Conservation (phyloP, 2,329 filamentous ascomycete species). For the Trichophyton schoenleinii region DNA sequence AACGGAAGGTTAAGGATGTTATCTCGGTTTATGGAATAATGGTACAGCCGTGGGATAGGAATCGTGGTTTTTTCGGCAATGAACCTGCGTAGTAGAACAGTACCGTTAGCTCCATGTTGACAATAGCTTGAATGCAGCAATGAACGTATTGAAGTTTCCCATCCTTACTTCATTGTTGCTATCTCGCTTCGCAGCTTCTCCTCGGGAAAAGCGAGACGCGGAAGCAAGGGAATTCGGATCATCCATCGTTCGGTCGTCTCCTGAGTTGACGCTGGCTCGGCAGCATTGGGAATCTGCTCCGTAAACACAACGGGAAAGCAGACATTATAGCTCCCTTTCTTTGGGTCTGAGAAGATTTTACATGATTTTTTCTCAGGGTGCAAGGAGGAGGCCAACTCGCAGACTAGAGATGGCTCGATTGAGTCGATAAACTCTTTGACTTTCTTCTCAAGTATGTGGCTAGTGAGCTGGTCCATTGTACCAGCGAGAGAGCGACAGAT, state of each 20-base stretch:
- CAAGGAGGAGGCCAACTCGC: slow-evolving; percentile 5
- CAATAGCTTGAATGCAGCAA: too few species aligned
- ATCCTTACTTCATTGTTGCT: slow-evolving; percentile 8
- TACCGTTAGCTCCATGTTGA: neutral
- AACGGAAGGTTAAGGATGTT: slow-evolving; percentile 9
- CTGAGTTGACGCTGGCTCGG: neutral
- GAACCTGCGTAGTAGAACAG: slow-evolving; percentile 4
- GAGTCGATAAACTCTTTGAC: slow-evolving; percentile 8
- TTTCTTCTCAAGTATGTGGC: slow-evolving; percentile 1
- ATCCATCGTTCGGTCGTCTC: slow-evolving; percentile 7
- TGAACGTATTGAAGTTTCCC: neutral
- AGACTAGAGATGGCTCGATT: slow-evolving; percentile 6
- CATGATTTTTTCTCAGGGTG: slow-evolving; percentile 9
- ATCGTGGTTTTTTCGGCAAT: slow-evolving; percentile 14
- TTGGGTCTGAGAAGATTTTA: slow-evolving; percentile 5
- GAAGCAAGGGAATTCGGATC: slow-evolving; percentile 9
- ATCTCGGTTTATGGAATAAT: slow-evolving; percentile 7
- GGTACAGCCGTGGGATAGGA: slow-evolving; percentile 12
- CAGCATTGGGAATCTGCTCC: neutral
- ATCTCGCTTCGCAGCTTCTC: slow-evolving; percentile 8
- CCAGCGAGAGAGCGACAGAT: neutral
- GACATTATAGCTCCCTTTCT: slow-evolving; percentile 11
- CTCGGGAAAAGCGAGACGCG: slow-evolving; percentile 7
- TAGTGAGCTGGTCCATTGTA: slow-evolving; percentile 8
- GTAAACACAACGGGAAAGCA: slow-evolving; percentile 9